These are phyloP conservation scores for Ceratobasidium sp. DNA, from an alignment of 1,284 basidiomycete genomes.

Conservation along the genomic window DNA sequence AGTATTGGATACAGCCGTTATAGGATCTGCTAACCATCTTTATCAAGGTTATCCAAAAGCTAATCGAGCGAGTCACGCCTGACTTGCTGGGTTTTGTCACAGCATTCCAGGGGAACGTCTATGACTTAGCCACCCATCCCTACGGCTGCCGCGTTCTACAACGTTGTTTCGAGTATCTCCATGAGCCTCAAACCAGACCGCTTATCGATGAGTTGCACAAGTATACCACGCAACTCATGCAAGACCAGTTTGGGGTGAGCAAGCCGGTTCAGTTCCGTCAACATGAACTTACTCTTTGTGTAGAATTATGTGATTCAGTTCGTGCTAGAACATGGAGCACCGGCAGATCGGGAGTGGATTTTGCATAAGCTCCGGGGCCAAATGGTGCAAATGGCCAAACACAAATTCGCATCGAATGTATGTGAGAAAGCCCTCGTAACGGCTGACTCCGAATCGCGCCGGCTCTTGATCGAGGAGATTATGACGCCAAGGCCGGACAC, in stretches of 20 bases:
- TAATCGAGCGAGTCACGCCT: conserved; percentile 84
- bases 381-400: conserved; percentile 83
- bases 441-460: conserved; percentile 73
- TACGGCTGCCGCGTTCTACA: conserved; percentile 98
- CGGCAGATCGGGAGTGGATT: conserved; percentile 77
- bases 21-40: conserved; percentile 12
- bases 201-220: conserved; percentile 90
- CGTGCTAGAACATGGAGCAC: conserved; percentile 84
- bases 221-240: conserved; percentile 79
- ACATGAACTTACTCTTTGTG: conserved; percentile 41
- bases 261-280: conserved; percentile 6
- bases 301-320: conserved; percentile 98
- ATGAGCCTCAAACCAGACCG: conserved; percentile 74
- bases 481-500: conserved; percentile 74
- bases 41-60: conserved; percentile 81
- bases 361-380: conserved; percentile 82
- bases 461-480: conserved; percentile 84
- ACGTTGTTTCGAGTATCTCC: conserved; percentile 89
- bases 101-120: conserved; percentile 86
- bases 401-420: conserved; percentile 98
- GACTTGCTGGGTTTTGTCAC: conserved; percentile 83
- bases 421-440: conserved; percentile 91
- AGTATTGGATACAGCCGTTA: conserved; percentile 50
- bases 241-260: conserved; percentile 89
- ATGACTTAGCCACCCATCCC: conserved; percentile 87